A percentile compares a stretch with the other conserved stretches of the same genome.
Evolutionary conservation across 2,329 filamentous ascomycete genomes (phyloP).

Genomic region (Pseudopithomyces chartarum): DNA sequence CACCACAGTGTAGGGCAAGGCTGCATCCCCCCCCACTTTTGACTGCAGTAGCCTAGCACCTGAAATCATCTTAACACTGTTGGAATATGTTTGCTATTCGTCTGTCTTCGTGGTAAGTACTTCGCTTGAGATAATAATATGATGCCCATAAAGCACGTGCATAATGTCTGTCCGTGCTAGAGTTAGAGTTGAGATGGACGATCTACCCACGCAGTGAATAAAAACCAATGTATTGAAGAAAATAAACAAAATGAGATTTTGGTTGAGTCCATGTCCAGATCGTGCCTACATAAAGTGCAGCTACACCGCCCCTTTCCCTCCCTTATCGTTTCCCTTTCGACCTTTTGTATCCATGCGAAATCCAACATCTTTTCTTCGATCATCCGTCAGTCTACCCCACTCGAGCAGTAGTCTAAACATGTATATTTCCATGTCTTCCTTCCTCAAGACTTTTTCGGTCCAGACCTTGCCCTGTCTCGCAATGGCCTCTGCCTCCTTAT

Average conservation of each 20-base stretch:
- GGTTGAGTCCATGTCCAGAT: neutral
- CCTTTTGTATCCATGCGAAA: conserved; percentile 27
- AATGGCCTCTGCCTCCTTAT: conserved; percentile 38
- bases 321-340: conserved; percentile 9
- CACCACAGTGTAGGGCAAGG: neutral
- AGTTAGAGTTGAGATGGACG: too few relatives aligned
- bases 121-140: neutral
- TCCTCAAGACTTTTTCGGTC: conserved; percentile 42
- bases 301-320: neutral
- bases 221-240: neutral
- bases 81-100: too few relatives aligned
- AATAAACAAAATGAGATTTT: conserved; percentile 5
- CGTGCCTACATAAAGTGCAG: conserved; percentile 1
- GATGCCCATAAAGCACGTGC: neutral
- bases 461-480: conserved; percentile 38
- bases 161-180: too few relatives aligned
- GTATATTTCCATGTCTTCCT: conserved; percentile 76
- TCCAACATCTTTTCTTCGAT: conserved; percentile 40
- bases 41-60: too few relatives aligned
- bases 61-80: too few relatives aligned
- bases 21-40: neutral
- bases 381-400: conserved; percentile 56
- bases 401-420: conserved; percentile 78
- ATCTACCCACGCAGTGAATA: too few relatives aligned
- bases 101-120: too few relatives aligned